phyloP scores from a whole-genome alignment of 345 rosid genomes.

The Garcia nutans region DNA sequence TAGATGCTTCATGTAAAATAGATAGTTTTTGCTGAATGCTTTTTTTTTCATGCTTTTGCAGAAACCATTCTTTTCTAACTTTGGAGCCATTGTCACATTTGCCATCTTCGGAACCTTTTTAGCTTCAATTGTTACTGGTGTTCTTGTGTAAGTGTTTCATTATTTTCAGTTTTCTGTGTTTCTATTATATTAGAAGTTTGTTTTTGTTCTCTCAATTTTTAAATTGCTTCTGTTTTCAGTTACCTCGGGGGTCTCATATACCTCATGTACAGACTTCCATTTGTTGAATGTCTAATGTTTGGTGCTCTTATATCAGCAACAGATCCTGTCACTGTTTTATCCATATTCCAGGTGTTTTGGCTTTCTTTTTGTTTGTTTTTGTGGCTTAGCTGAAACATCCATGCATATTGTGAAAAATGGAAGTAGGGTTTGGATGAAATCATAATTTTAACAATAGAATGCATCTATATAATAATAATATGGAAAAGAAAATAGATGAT shows the following conservation, averaged over 20 bases:
- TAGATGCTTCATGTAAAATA: neutral
- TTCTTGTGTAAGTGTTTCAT: constrained; percentile 73
- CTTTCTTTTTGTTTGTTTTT: neutral
- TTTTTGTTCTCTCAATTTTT: neutral
- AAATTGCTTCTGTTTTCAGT: constrained; percentile 40
- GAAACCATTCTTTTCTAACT: constrained; percentile 97
- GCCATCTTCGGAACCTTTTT: constrained; percentile 86
- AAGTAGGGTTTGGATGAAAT: neutral
- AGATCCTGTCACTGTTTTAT: constrained; percentile 96
- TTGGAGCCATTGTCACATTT: constrained; percentile 95
- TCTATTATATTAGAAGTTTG: neutral
- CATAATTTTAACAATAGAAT: neutral
- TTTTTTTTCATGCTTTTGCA: constrained; percentile 25
- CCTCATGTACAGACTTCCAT: constrained; percentile 89
- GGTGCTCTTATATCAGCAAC: constrained; percentile 99
- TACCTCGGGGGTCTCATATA: constrained; percentile 81
- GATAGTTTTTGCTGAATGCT: neutral
- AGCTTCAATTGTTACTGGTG: constrained; percentile 80
- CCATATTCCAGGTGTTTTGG: constrained; percentile 82
- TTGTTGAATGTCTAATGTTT: constrained; percentile 95
- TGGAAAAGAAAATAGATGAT: neutral
- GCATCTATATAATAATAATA: neutral
- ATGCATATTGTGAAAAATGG: neutral
- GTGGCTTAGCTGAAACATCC: constrained; percentile 1
- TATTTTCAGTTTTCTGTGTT: neutral